Evolutionary conservation across 768 basidiomycete species (phyloP), one percentile per base, ranked within the genome.

Genomic region (Tylopilus rubrobrunneus): DNA sequence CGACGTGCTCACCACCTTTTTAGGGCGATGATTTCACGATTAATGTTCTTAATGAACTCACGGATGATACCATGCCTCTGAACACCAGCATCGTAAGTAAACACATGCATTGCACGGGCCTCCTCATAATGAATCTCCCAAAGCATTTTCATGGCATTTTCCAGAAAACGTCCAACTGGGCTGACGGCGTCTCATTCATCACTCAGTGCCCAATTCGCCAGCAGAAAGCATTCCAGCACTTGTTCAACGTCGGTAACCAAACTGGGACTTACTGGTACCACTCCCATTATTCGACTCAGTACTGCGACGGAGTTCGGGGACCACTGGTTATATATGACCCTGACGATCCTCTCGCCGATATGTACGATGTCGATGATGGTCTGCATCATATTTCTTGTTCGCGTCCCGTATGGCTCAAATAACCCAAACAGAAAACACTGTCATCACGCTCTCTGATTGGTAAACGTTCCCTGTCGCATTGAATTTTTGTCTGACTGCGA

Each of bases 361-460:
- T 39, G n/a, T 39, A 39, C n/a, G 37, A 39, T 19, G 37, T 39
- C 17, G 37, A 39, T 19, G n/a, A 39, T 19, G 37, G 37, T 19
- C n/a, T 19, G 37, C 19, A 17, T 9, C 37, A 44, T 23, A 31
- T 56, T 75, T n/a, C 57, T 55, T 45, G 66, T 80, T 41, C 12
- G 34, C 17, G 17, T 7, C 17, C 1, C 33, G 3, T 34, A 12
- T 34, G 10, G 12, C 33, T 12, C 11, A 12, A 34, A 36, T 6
- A 19, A 19, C n/a, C 37, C n/a, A 9, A n/a, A 19, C n/a, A 39
- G n/a, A 39, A 9, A 39, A 1, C 8, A 39, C 37, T 2, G 37
- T 39, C 7, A 39, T 39, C n/a, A 19, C 37, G 7, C 37, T 39
- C n/a, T 19, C 37, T 7, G 37, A 39, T 9, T 39, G 37, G 37